Conservation (phyloP, 1,284 basidiomycete species). For the Fomes fomentarius region DNA sequence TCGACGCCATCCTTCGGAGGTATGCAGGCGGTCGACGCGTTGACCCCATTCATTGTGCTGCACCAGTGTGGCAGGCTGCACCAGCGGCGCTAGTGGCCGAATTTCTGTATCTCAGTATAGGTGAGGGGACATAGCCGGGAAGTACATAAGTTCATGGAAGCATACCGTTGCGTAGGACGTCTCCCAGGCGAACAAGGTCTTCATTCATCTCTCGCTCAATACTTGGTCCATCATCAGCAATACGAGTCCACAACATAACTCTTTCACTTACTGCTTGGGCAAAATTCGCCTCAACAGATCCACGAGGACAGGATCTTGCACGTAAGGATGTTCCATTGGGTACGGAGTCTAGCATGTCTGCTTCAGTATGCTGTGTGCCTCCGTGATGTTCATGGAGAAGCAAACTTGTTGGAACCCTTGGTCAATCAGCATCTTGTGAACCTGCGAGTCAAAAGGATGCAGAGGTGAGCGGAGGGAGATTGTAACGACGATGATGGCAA, state of each 20-base stretch:
- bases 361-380: too few species aligned
- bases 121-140: too few species aligned
- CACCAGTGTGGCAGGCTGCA: conserved; percentile 4
- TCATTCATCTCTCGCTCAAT: too few species aligned
- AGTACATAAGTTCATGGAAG: too few species aligned
- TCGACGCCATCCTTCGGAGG: conserved; percentile 70
- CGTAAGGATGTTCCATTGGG: conserved; percentile 45
- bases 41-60: conserved; percentile 75
- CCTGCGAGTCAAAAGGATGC: not conserved
- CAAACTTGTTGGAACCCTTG: conserved; percentile 63
- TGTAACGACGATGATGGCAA: too few species aligned
- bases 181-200: too few species aligned
- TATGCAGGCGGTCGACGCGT: conserved; percentile 63
- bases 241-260: too few species aligned
- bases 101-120: conserved; percentile 1
- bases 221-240: too few species aligned
- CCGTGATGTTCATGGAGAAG: not conserved
- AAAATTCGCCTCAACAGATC: conserved; percentile 56
- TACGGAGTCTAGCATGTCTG: not conserved
- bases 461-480: not conserved
- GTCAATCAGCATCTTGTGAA: conserved; percentile 54
- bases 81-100: conserved; percentile 1
- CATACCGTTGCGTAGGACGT: conserved; percentile 47
- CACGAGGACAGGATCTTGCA: conserved; percentile 58
- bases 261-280: conserved; percentile 42